Evolutionary conservation across 2,329 filamentous ascomycete species (phyloP).

Genomic region (Colletotrichum sp.): DNA sequence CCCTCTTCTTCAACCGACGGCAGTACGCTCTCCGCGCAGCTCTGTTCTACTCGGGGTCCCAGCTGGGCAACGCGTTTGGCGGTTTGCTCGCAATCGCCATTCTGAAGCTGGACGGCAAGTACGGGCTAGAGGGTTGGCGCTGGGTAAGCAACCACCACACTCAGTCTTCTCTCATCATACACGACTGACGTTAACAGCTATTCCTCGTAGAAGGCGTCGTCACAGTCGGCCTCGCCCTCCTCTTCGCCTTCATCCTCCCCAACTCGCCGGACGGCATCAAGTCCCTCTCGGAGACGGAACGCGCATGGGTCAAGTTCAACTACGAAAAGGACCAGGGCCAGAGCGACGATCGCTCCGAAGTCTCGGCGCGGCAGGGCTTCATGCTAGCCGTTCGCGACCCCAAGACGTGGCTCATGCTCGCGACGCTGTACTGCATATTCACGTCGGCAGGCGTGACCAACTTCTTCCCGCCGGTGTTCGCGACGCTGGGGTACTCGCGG

Average conservation of each 20-base stretch:
- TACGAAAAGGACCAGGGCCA: constrained; percentile 9
- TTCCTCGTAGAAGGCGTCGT: constrained; percentile 12
- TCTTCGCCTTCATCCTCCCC: constrained; percentile 12
- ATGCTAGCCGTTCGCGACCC: neutral
- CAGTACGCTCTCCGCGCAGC: neutral
- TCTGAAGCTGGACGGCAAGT: neutral
- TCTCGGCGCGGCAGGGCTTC: constrained; percentile 14
- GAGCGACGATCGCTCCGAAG: constrained; percentile 1
- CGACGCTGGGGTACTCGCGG: neutral
- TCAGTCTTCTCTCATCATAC: too few relatives aligned
- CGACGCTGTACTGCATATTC: neutral
- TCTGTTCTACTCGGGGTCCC: neutral
- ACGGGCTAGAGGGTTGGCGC: neutral
- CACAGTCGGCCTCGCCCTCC: constrained; percentile 1
- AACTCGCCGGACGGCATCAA: constrained; percentile 7
- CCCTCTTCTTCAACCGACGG: neutral
- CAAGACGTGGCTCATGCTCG: neutral
- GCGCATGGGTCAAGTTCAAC: constrained; percentile 9
- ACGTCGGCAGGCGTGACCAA: neutral
- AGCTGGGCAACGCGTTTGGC: neutral
- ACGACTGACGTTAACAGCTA: neutral
- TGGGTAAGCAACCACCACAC: too few relatives aligned
- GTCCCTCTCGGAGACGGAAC: neutral
- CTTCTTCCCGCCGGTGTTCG: neutral
- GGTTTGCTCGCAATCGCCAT: neutral